These are phyloP conservation scores for Euphorbia tirucalli DNA, from an alignment of 345 rosid species.

Conservation along the genomic window DNA sequence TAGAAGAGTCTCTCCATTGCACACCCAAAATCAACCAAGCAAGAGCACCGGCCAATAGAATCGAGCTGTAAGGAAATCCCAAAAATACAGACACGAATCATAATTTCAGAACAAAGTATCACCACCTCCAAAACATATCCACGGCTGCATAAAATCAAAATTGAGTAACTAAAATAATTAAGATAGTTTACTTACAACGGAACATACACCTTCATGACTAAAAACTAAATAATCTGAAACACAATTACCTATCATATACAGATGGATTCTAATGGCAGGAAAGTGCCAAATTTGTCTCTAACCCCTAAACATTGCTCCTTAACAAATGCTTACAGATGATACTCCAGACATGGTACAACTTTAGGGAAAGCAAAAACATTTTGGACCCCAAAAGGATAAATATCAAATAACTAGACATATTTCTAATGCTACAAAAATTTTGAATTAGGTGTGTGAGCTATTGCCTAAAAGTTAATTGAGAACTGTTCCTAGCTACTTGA, in stretches of 20 bases:
- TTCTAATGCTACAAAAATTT: constrained; percentile 30
- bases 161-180: background rate
- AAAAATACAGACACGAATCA: background rate
- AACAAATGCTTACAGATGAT: background rate
- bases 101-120: background rate
- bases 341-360: constrained; percentile 3
- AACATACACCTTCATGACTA: background rate
- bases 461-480: constrained; percentile 18
- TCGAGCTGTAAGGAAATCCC: background rate
- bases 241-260: constrained; percentile 23
- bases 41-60: background rate
- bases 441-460: background rate
- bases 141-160: background rate
- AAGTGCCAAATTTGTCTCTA: background rate
- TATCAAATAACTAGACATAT: constrained; percentile 10
- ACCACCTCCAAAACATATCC: background rate
- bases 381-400: constrained; percentile 14
- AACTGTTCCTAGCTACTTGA: constrained; percentile 16
- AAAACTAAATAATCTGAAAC: background rate
- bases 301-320: background rate
- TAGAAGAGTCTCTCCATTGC: too few species aligned
- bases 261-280: background rate
- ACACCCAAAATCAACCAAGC: background rate
- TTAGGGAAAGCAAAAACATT: constrained; percentile 19
- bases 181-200: background rate